Base-by-base conservation (phyloP, 1,139 yeast species). In the Candida sanyaensis region DNA sequence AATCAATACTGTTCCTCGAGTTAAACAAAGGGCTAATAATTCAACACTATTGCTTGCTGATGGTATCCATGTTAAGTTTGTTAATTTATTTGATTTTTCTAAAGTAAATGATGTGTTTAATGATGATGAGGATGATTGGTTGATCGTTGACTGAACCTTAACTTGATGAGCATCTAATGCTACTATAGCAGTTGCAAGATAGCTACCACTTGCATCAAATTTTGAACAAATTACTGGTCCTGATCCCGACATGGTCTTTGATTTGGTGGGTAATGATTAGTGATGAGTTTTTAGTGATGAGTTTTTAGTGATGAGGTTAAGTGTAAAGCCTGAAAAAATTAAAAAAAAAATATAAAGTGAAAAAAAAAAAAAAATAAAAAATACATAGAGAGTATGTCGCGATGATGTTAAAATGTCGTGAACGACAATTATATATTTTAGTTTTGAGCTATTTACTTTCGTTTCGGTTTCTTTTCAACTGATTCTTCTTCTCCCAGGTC, bases 81-180 rank as follows among this genome's bases (percentile, higher is more conserved):
- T 75, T 31, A 84, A 77, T 53, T 72, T 72, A 41, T 73, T 64
- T 28, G 81, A 78, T 56, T 81, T 82, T 41, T 82, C 89, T 44
- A 89, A 71, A 26, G 75, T 75, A 44, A 80, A 71, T 7, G 74
- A 63, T 7, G 76, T 64, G 51, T 75, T 63, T 41, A 75, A 66
- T 23, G 73, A 58, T 11, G 75, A 57, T 43, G 69, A 73, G 7
- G 77, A 62, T 28, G 67, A 55, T 28, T 50, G 39, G 10, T 37
- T 34, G 47, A 62, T 59, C 6, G 81, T 67, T 6, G 88, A 76
- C 56, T 80, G 85, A 3, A 88, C 88, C 54, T 85, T 78, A 42
- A 91, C 69, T 57, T 84, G 83, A 60, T 88, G 93, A 8, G 84
- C 75, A 62, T 90, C 96, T 52, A 91, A 75, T 3, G 91, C 86